phyloP scores from a whole-genome alignment of 495 filamentous ascomycete genomes.

The Chaetomium tenue region DNA sequence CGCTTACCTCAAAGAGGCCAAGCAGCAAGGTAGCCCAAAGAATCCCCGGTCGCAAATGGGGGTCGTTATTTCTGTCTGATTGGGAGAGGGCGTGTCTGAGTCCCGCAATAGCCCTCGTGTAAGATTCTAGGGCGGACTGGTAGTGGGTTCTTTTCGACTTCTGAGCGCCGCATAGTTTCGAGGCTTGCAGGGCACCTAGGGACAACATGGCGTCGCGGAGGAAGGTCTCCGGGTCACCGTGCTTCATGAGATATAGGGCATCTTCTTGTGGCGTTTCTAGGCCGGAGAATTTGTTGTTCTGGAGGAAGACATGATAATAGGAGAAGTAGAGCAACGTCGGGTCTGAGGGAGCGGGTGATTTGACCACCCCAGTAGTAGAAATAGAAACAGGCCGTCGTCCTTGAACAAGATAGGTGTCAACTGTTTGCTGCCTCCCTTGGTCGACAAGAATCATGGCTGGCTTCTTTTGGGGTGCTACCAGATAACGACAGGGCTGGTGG shows the following conservation, averaged over 20 bases:
- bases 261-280: background rate
- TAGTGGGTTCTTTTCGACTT: background rate
- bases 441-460: background rate
- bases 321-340: background rate
- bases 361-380: background rate
- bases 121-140: background rate
- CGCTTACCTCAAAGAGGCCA: slow-evolving; percentile 2
- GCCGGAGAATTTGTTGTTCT: slow-evolving; percentile 5
- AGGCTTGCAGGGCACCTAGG: slow-evolving; percentile 1
- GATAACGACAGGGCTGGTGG: background rate
- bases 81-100: background rate
- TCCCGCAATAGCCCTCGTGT: background rate
- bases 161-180: background rate
- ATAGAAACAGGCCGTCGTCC: background rate
- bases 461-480: background rate
- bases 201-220: background rate
- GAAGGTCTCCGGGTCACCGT: background rate
- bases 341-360: background rate
- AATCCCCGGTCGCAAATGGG: background rate
- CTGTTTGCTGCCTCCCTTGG: background rate
- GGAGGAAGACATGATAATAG: background rate
- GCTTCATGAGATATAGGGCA: background rate
- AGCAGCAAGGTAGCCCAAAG: slow-evolving; percentile 2
- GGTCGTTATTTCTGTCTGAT: background rate
- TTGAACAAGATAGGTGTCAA: background rate